These are phyloP conservation scores for Artemisia argyi DNA, from an alignment of 129 eudicot genomes.

Conservation along the genomic window DNA sequence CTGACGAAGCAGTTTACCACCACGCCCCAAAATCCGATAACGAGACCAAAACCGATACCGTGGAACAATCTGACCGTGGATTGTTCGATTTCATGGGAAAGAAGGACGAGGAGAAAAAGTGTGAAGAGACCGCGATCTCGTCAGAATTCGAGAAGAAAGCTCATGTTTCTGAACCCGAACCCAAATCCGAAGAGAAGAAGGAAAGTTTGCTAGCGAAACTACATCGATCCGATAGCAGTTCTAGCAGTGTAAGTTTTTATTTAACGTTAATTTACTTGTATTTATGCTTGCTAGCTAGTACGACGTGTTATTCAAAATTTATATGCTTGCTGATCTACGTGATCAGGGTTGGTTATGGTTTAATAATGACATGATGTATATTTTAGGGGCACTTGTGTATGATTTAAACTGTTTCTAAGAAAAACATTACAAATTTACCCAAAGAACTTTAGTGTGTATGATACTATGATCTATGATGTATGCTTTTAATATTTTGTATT, in stretches of 20 bases:
- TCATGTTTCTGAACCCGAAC: slow-evolving; percentile 50
- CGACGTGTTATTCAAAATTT: too few species aligned
- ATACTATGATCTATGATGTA: too few species aligned
- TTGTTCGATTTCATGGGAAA: slow-evolving; percentile 52
- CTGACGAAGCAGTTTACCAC: slow-evolving; percentile 47
- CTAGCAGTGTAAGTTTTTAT: slow-evolving; percentile 72
- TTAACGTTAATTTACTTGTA: too few species aligned
- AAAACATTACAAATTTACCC: too few species aligned
- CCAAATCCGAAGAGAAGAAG: slow-evolving; percentile 32
- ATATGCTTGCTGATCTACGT: too few species aligned
- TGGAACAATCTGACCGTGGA: slow-evolving; percentile 59
- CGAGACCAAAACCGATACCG: slow-evolving; percentile 24
- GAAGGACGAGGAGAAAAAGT: slow-evolving; percentile 46
- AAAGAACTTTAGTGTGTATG: too few species aligned
- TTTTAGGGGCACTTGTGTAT: too few species aligned
- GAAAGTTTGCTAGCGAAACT: slow-evolving; percentile 48
- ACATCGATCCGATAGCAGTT: slow-evolving; percentile 47
- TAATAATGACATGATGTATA: too few species aligned
- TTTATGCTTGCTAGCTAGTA: too few species aligned
- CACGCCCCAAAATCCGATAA: slow-evolving; percentile 32
- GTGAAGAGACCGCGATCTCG: slow-evolving; percentile 41
- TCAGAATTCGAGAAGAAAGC: slow-evolving; percentile 57
- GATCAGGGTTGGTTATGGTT: too few species aligned
- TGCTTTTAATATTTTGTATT: too few species aligned
- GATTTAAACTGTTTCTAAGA: too few species aligned